Percentiles rank a stretch among this genome's conserved stretches.
Conservation (phyloP, 768 basidiomycete genomes). For the Lactarius trivialis region DNA sequence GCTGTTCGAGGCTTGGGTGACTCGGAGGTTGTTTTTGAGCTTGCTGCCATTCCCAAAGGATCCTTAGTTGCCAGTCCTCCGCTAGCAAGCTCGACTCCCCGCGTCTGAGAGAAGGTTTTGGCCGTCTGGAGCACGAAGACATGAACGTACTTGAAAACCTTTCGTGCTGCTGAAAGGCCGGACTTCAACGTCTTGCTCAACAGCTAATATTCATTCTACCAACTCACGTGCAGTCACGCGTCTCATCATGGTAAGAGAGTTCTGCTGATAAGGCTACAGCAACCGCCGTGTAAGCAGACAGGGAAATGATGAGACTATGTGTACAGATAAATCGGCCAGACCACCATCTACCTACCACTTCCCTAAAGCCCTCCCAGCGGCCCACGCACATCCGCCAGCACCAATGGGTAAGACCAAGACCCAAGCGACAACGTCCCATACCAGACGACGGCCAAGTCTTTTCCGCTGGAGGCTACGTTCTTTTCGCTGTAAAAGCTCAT, state of each 20-base stretch:
- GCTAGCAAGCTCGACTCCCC: not conserved
- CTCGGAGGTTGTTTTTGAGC: not conserved
- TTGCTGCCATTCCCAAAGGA: slow-evolving; percentile 13
- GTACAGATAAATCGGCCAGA: slow-evolving; percentile 9
- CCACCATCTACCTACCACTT: slow-evolving; percentile 48
- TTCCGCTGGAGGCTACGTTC: slow-evolving; percentile 75
- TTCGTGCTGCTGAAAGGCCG: not conserved
- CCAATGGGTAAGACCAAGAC: slow-evolving; percentile 58
- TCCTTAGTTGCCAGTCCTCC: slow-evolving; percentile 19
- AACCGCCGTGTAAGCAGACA: not conserved
- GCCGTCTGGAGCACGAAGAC: not conserved
- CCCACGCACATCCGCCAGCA: slow-evolving; percentile 51
- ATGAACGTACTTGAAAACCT: not conserved
- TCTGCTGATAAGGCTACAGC: slow-evolving; percentile 9
- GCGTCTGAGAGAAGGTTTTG: not conserved
- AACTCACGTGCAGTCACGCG: slow-evolving; percentile 3
- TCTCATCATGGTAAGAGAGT: not conserved
- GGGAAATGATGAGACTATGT: slow-evolving; percentile 1
- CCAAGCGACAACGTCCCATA: slow-evolving; percentile 86
- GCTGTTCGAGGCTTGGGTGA: slow-evolving; percentile 14
- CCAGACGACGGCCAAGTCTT: slow-evolving; percentile 61
- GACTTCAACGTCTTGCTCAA: too few species aligned
- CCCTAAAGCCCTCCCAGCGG: slow-evolving; percentile 42
- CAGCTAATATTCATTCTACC: not conserved
- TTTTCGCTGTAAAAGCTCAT: slow-evolving; percentile 79